These are phyloP conservation scores for Apophysomyces variabilis DNA, from an alignment of 371 early-diverging fungal genomes.

Conservation along the genomic window DNA sequence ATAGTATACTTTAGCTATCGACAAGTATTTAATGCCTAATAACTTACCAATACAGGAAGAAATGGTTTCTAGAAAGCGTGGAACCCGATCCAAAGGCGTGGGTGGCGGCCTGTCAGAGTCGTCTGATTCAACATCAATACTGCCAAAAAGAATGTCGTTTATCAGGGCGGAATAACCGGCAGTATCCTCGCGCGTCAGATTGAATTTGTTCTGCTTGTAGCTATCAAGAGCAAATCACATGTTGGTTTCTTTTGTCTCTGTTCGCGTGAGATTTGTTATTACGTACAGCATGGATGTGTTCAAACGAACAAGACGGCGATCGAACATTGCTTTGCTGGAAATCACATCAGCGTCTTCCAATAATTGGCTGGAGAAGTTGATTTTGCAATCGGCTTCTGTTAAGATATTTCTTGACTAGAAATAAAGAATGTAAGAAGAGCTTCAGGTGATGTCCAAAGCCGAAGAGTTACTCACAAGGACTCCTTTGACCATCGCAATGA, in stretches of 20 bases:
- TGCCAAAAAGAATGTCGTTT: conserved; percentile 58
- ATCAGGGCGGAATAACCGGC: conserved; percentile 89
- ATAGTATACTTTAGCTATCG: conserved; percentile 8
- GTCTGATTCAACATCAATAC: conserved; percentile 38
- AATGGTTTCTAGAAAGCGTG: conserved; percentile 47
- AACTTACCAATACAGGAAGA: conserved; percentile 54
- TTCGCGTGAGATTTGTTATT: background rate
- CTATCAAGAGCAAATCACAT: conserved; percentile 25
- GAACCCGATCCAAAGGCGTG: conserved; percentile 43
- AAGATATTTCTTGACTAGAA: conserved; percentile 23
- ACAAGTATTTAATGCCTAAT: conserved; percentile 1
- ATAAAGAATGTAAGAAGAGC: background rate
- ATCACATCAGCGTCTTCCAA: conserved; percentile 61
- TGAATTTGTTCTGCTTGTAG: conserved; percentile 92
- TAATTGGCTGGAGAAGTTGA: conserved; percentile 43
- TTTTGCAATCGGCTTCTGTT: conserved; percentile 30
- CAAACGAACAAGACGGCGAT: conserved; percentile 62
- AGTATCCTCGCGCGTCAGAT: conserved; percentile 84
- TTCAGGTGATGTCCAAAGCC: background rate
- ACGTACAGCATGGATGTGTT: conserved; percentile 71
- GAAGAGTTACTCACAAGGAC: conserved; percentile 31
- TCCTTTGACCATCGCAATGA: conserved; percentile 37
- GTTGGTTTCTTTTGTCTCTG: background rate
- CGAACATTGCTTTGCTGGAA: conserved; percentile 48
- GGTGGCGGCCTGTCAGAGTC: conserved; percentile 30